Base-by-base conservation (phyloP, 257 asterid species). In the Osmanthus fragrans region DNA sequence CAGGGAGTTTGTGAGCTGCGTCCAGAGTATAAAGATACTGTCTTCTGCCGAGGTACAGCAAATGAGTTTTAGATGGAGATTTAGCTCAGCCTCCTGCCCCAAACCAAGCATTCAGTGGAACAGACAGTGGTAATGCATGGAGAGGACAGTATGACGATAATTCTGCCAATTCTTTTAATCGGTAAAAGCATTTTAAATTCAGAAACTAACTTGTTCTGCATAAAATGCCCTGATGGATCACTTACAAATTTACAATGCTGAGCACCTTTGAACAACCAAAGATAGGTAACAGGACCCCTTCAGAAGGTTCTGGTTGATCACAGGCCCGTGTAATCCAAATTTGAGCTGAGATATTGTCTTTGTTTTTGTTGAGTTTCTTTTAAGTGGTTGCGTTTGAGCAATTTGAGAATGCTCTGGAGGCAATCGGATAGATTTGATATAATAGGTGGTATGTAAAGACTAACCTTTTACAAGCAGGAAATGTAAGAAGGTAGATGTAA, bases 1-100 rank as follows among this genome's bases (percentile, higher is more conserved):
- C 90, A 95, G 99, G 84, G 99, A 95, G 77, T 95, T 95, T 29
- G 98, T 95, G 77, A 89, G 89, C 84, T 95, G 99, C 77, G 99
- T 95, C 68, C 99, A 93, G 77, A 93, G 97, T 85, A 85, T 95
- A 82, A 95, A 91, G 85, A 91, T 95, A 80, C 87, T 93, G 4
- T 95, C 99, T 0, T 83, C 94, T 37, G 92, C 96, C 4, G 98
- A 95, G 88, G 98, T 95, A 23, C 97, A 93, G 45, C 97, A 91
- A 76, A 91, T 95, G 99, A 93, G 99, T 70, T 87, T 87, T 95
- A 84, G 97, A 93, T 19, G 99, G 97, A 71, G 96, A 92, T 85
- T 84, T 95, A 1, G 93, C 90, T 74, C 89, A 80, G 79, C 78
- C 87, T 49, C 91, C 96, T 3, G 84, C 84, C 7, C 77, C 91